Conservation (phyloP, 192 early-diverging fungal genomes). For the Coemansia sp. region DNA sequence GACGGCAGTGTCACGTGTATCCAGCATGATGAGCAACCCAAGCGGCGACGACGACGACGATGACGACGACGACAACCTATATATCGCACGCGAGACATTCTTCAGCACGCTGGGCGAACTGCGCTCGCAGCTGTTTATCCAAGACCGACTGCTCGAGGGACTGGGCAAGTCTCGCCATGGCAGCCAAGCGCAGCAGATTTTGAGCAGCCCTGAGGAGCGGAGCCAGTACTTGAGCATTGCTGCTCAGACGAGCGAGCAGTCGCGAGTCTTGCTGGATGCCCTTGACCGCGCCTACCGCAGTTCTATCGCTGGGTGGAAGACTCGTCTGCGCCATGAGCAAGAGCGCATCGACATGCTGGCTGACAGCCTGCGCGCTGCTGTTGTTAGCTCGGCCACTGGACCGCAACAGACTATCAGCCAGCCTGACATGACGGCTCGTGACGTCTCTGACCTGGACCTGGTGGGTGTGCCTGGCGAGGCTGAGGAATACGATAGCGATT, state of each 20-base stretch:
- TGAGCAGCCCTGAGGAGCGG: constrained; percentile 19
- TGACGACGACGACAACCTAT: constrained; percentile 12
- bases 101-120: constrained; percentile 56
- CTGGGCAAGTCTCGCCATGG: constrained; percentile 34
- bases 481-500: constrained; percentile 46
- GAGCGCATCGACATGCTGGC: constrained; percentile 57
- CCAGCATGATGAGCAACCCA: constrained; percentile 48
- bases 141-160: constrained; percentile 60
- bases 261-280: constrained; percentile 18
- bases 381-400: constrained; percentile 35
- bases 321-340: constrained; percentile 41
- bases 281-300: constrained; percentile 40
- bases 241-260: constrained; percentile 31
- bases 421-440: not conserved
- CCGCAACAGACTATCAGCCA: not conserved
- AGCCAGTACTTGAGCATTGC: constrained; percentile 38
- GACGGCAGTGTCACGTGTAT: not conserved
- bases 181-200: not conserved
- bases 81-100: constrained; percentile 55
- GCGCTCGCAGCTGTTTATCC: constrained; percentile 63
- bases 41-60: constrained; percentile 31
- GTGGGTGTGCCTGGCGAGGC: not conserved
- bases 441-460: not conserved
- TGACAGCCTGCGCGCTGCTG: constrained; percentile 50
- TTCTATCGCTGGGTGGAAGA: constrained; percentile 35